These are phyloP conservation scores for Plasmodium vivax DNA, from an alignment of 169 alveolate genomes.

Conservation along the genomic window DNA sequence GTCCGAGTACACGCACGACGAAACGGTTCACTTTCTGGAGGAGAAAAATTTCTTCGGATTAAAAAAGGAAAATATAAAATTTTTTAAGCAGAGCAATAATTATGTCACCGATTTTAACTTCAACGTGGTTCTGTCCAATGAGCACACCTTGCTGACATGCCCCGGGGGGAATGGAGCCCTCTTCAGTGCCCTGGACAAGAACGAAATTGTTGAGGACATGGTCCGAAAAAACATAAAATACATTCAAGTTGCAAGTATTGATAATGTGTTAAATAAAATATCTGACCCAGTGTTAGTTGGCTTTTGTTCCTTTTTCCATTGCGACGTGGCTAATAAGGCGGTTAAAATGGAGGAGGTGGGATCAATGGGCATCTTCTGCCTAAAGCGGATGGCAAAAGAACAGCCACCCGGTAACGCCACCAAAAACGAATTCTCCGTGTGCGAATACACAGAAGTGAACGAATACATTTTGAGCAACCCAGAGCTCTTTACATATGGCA, in stretches of 20 bases:
- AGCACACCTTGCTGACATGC: constrained; percentile 11
- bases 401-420: neutral
- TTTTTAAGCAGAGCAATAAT: constrained; percentile 77
- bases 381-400: constrained; percentile 5
- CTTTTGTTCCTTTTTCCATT: constrained; percentile 24
- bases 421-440: constrained; percentile 32
- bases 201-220: constrained; percentile 62
- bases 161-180: constrained; percentile 84
- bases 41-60: constrained; percentile 74
- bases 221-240: constrained; percentile 34
- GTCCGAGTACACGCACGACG: constrained; percentile 76
- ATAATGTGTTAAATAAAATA: constrained; percentile 71
- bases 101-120: constrained; percentile 35
- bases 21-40: constrained; percentile 72
- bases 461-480: constrained; percentile 16
- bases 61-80: constrained; percentile 62
- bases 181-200: constrained; percentile 74
- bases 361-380: constrained; percentile 61
- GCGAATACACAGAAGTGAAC: constrained; percentile 71
- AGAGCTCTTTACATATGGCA: constrained; percentile 75
- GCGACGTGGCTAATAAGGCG: constrained; percentile 68
- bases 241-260: constrained; percentile 62
- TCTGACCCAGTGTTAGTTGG: constrained; percentile 66
- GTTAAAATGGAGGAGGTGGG: constrained; percentile 21
- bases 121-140: constrained; percentile 26